Conservation (phyloP, 805 yeast species). For the Candida glaebosa region DNA sequence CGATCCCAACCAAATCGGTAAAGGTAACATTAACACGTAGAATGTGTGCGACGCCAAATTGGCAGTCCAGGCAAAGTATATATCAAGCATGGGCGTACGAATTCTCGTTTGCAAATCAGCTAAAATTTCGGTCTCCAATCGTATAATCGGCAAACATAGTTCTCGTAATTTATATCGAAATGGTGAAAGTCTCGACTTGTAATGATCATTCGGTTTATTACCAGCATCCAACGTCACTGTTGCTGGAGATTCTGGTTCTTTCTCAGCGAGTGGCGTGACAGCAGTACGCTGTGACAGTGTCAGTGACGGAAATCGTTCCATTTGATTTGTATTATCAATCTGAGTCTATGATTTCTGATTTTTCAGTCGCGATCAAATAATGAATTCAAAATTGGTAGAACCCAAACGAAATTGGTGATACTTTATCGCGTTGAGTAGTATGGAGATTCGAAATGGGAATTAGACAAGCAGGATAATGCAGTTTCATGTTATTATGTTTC, state of each 20-base stretch:
- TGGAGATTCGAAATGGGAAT: no score
- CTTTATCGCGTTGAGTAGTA: no score
- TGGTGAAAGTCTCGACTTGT: constrained; percentile 54
- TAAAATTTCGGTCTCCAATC: constrained; percentile 63
- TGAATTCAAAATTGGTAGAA: no score
- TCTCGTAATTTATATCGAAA: constrained; percentile 54
- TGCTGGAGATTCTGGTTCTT: not conserved
- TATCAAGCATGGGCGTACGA: constrained; percentile 55
- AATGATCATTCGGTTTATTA: constrained; percentile 62
- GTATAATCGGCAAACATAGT: constrained; percentile 50
- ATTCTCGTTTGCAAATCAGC: constrained; percentile 49
- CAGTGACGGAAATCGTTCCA: constrained; percentile 1
- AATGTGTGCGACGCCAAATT: constrained; percentile 91
- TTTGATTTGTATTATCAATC: not conserved
- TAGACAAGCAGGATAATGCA: no score
- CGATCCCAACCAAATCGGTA: constrained; percentile 79
- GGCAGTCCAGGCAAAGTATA: constrained; percentile 83
- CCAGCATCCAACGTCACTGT: constrained; percentile 59
- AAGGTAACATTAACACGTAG: constrained; percentile 83
- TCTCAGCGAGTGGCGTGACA: not conserved
- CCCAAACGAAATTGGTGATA: no score
- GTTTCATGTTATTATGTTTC: no score
- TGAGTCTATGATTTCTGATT: not conserved
- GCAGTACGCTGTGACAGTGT: not conserved
- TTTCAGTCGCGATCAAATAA: not conserved